Conservation (phyloP, 2,329 filamentous ascomycete genomes). For the Eurotiales sp. region DNA sequence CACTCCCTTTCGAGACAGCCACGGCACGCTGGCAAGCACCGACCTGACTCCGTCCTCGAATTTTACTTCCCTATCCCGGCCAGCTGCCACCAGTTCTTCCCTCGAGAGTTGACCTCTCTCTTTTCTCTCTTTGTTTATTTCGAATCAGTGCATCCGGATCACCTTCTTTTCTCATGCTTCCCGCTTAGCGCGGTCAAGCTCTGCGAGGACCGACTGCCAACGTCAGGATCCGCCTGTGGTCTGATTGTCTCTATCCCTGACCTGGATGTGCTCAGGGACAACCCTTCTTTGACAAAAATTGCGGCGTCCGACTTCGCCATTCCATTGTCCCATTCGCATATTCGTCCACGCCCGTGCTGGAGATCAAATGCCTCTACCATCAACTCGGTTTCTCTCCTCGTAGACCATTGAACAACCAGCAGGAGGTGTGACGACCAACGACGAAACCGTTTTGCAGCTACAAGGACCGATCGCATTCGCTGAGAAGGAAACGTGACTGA, state of each 20-base stretch:
- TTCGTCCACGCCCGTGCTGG: neutral
- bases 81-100: neutral
- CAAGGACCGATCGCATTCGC: neutral
- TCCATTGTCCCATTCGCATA: neutral
- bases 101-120: constrained; percentile 10
- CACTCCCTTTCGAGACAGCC: neutral
- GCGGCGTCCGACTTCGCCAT: too few relatives aligned
- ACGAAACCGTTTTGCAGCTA: neutral
- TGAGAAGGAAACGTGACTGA: neutral
- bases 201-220: constrained; percentile 3
- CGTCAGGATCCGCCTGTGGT: neutral
- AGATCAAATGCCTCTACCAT: constrained; percentile 7
- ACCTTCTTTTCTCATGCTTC: constrained; percentile 7
- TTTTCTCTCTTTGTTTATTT: neutral
- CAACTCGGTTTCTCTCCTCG: neutral
- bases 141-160: neutral
- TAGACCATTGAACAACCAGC: neutral
- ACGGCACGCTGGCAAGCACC: neutral
- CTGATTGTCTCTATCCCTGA: neutral
- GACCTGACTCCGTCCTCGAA: neutral
- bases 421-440: neutral
- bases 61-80: neutral
- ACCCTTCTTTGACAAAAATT: neutral
- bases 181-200: constrained; percentile 12
- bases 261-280: neutral